Conservation (phyloP, 2,329 filamentous ascomycete species). For the Rutstroemia sp. region DNA sequence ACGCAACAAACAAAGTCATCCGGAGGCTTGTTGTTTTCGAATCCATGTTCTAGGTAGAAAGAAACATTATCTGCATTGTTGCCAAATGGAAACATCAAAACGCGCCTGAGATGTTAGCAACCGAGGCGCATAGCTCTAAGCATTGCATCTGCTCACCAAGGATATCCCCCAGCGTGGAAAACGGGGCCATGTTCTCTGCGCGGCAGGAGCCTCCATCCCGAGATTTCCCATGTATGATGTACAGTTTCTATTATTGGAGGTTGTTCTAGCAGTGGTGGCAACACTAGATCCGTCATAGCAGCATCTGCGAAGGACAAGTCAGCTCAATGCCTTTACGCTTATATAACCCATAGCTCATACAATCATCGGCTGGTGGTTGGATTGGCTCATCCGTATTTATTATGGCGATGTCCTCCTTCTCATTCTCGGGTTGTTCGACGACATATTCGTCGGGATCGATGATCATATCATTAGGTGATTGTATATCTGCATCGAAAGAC, state of each 20-base stretch:
- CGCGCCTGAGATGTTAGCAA: conserved; percentile 53
- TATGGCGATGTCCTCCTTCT: conserved; percentile 35
- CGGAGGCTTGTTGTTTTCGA: conserved; percentile 65
- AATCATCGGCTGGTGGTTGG: conserved; percentile 31
- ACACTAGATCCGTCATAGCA: conserved; percentile 74
- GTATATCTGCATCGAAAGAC: conserved; percentile 22
- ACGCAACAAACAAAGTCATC: conserved; percentile 96
- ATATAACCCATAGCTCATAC: conserved; percentile 22
- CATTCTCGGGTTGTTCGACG: conserved; percentile 25
- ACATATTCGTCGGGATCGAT: conserved; percentile 28
- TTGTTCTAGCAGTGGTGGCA: conserved; percentile 66
- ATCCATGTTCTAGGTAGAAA: conserved; percentile 94
- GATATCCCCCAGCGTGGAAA: conserved; percentile 79
- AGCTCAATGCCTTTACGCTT: conserved; percentile 11
- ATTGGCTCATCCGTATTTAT: conserved; percentile 31
- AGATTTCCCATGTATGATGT: conserved; percentile 78
- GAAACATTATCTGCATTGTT: conserved; percentile 93
- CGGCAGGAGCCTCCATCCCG: conserved; percentile 68
- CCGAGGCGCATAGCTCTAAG: conserved; percentile 2
- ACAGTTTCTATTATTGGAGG: conserved; percentile 72
- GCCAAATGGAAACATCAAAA: conserved; percentile 90
- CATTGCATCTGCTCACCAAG: conserved; percentile 55
- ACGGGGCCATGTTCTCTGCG: conserved; percentile 82
- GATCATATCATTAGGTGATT: conserved; percentile 29
- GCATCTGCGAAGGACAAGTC: conserved; percentile 48